Evolutionary conservation across 2,329 filamentous ascomycete genomes (phyloP), one percentile per base, ranked within the genome.

Genomic region (Tolypocladium tropicale): DNA sequence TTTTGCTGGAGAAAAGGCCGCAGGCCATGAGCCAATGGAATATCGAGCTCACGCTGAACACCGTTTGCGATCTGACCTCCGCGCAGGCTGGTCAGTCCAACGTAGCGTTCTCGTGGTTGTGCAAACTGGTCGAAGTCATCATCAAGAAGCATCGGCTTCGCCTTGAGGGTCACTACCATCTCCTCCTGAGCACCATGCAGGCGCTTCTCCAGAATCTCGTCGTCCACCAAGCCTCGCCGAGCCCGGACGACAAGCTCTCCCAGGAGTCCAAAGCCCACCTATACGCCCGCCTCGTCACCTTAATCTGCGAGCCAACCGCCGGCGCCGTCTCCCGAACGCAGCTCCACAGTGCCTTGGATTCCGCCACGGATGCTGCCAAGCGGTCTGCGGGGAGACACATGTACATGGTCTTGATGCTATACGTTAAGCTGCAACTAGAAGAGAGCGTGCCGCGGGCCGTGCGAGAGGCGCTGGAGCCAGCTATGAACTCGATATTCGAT

Each of bases 351-450:
- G 65, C 70, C 18, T 74, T 86, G 30, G 80, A 83, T 63, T 84
- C 82, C 28, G 82, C 81, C 1, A 82, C 78, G 2, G 82, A 83
- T 60, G 77, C 76, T 33, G 83, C 82, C 23, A 85, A 84, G 70
- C 76, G 81, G 18, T 80, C 79, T 7, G 82, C 82, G 1, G 82
- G 82, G 5, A 76, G 80, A 59, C 76, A 84, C 68, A 84, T 86
- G 78, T 83, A 83, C 61, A 68, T 81, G 33, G 69, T 86, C 6
- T 66, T 86, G 48, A 78, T 81, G 70, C 70, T 76, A 55, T 86
- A 85, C 63, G 74, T 85, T 60, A 80, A 79, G 68, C 70, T 85
- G 60, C 82, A 85, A 67, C 76, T 86, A 6, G 81, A 84, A 64
- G 71, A 72, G 53, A 72, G 74, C 33, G 76, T 85, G 55, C 67